Base-by-base conservation (phyloP, 805 yeast species). In the Lipomyces sp. region DNA sequence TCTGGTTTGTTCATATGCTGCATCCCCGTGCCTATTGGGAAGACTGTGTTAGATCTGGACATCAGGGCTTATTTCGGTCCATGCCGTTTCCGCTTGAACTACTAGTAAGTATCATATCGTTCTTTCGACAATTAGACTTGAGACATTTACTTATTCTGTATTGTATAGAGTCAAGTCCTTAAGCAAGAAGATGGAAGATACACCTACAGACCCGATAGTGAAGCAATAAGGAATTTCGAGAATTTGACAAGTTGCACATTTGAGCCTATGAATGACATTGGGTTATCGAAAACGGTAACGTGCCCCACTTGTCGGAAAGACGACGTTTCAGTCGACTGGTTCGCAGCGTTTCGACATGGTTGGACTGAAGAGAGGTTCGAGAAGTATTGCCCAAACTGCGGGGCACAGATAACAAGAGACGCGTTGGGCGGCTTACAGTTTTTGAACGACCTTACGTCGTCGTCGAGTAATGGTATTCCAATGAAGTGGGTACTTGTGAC, bases 1-100 rank as follows among this genome's bases (percentile, higher is more conserved):
- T 60, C 21, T 60, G 62, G 62, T 59, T 53, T 32, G 46, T 59
- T 2, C 60, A 51, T 39, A 47, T 59, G 53, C 53, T 60, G 44
- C 58, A 59, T 40, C 63, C 63, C 7, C 38, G 48, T 8, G 39
- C 41, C 7, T 58, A 49, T 34, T 43, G 58, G 42, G 58, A 56
- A 23, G 63, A 60, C 32, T 54, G 59, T 18, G 19, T 35, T 1
- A 37, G 54, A 3, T 14, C 43, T 2, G 45, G 45, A 4, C 31
- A 29, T 3, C 43, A 35, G 26, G 45, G 46, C 3, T n/a, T 47
- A 8, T 49, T 41, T 23, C 18, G 4, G 21, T 7, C 38, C 13
- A 34, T 32, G 28, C 22, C 22, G 21, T 28, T 49, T 21, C 53
- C 53, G 7, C 43, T 47, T 45, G 28, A 28, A 19, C 45, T 38